phyloP scores from a whole-genome alignment of 331 rosid genomes.

The Cydonia oblonga region DNA sequence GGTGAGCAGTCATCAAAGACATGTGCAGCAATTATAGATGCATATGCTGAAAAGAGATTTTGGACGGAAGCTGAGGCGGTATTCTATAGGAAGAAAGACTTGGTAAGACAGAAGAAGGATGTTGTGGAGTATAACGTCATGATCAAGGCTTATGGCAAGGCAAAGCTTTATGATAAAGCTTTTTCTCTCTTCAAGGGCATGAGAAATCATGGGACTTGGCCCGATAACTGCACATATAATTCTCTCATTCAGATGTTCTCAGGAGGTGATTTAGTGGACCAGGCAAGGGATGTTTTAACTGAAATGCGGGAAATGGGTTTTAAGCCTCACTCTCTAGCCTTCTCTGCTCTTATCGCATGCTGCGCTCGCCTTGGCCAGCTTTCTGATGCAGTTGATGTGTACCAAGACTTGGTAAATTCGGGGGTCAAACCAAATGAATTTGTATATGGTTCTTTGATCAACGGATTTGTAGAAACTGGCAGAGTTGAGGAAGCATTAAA shows the following conservation, averaged over 20 bases:
- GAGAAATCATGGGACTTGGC: conserved; percentile 75
- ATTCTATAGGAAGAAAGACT: conserved; percentile 42
- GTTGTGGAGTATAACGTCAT: conserved; percentile 67
- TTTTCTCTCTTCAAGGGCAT: conserved; percentile 57
- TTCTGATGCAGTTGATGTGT: conserved; percentile 53
- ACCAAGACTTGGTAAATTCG: conserved; percentile 42
- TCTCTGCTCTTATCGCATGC: conserved; percentile 73
- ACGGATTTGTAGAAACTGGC: conserved; percentile 80
- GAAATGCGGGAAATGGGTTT: conserved; percentile 72
- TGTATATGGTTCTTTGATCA: conserved; percentile 70
- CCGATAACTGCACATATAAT: conserved; percentile 67
- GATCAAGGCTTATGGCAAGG: conserved; percentile 84
- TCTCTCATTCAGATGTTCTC: conserved; percentile 82
- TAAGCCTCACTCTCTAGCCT: conserved; percentile 57
- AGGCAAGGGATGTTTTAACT: conserved; percentile 46
- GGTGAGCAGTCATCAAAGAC: conserved; percentile 38
- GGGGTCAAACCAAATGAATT: conserved; percentile 67
- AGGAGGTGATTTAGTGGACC: conserved; percentile 59
- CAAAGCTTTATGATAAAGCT: conserved; percentile 60
- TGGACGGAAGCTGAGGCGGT: conserved; percentile 69
- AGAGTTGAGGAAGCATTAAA: conserved; percentile 56
- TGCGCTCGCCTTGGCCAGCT: conserved; percentile 65
- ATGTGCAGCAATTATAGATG: conserved; percentile 61
- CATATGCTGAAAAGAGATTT: conserved; percentile 69
- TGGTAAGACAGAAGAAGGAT: conserved; percentile 35